phyloP scores from a whole-genome alignment of 192 early-diverging fungal genomes.

The Jimgerdemannia lactiflua region DNA sequence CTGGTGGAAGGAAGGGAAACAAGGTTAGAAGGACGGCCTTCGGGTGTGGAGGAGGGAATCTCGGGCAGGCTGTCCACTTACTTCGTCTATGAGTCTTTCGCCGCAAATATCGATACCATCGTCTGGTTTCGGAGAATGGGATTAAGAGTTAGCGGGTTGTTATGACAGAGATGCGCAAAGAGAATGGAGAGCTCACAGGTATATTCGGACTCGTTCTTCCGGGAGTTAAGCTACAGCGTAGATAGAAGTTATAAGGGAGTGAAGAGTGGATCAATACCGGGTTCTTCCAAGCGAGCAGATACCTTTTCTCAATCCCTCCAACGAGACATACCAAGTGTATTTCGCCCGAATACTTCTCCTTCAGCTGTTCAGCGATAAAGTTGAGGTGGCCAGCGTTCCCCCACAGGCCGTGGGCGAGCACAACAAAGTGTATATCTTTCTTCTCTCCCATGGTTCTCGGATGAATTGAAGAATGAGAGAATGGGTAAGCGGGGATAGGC shows the following conservation, averaged over 20 bases:
- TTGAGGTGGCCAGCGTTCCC: conserved; percentile 52
- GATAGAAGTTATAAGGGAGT: background rate
- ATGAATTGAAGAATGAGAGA: too few relatives aligned
- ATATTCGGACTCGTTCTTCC: conserved; percentile 40
- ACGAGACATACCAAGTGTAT: conserved; percentile 7
- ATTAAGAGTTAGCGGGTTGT: too few relatives aligned
- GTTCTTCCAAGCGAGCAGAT: background rate
- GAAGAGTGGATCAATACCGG: background rate
- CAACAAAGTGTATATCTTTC: conserved; percentile 45
- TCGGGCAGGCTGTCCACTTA: conserved; percentile 7
- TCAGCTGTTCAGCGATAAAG: conserved; percentile 40
- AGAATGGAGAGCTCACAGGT: conserved; percentile 23
- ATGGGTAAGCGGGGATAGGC: background rate
- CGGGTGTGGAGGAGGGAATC: background rate
- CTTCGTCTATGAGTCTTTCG: conserved; percentile 39
- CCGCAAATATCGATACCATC: conserved; percentile 59
- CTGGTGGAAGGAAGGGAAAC: background rate
- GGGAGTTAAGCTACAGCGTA: conserved; percentile 35
- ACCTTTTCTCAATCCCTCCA: background rate
- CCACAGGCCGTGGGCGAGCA: conserved; percentile 68
- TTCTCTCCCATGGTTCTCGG: background rate
- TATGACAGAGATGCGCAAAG: too few relatives aligned
- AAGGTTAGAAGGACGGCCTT: background rate
- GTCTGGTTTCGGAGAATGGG: background rate
- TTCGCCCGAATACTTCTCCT: conserved; percentile 13